Evolutionary conservation across 2,329 filamentous ascomycete genomes (phyloP).

Genomic region (Scorias spongiosa): DNA sequence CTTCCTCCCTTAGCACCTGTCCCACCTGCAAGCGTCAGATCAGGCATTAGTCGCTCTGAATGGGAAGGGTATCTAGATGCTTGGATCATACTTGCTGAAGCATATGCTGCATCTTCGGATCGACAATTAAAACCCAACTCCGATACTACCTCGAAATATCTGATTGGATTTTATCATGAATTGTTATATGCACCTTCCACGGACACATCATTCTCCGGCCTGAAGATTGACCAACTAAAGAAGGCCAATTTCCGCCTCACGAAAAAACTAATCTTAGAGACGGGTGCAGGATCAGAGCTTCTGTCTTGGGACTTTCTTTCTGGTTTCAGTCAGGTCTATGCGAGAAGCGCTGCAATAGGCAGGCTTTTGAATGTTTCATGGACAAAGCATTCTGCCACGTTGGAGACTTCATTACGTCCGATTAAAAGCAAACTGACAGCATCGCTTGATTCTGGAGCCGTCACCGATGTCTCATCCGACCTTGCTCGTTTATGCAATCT

Average conservation of each 20-base stretch:
- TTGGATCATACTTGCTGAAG: slow-evolving; percentile 54
- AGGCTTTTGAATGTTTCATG: slow-evolving; percentile 36
- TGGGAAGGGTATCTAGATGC: slow-evolving; percentile 66
- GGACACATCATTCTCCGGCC: slow-evolving; percentile 14
- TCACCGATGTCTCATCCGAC: slow-evolving; percentile 29
- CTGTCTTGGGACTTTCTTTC: slow-evolving; percentile 53
- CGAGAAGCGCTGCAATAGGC: slow-evolving; percentile 43
- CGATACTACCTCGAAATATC: slow-evolving; percentile 48
- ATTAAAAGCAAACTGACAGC: slow-evolving; percentile 48
- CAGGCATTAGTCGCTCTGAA: slow-evolving; percentile 50
- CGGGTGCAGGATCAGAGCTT: slow-evolving; percentile 28
- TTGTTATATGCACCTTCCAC: slow-evolving; percentile 17
- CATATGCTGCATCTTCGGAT: slow-evolving; percentile 46
- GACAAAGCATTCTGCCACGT: slow-evolving; percentile 30
- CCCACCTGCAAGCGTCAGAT: slow-evolving; percentile 52
- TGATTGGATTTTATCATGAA: slow-evolving; percentile 51
- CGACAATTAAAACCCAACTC: slow-evolving; percentile 34
- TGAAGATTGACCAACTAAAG: slow-evolving; percentile 37
- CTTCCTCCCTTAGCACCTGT: slow-evolving; percentile 66
- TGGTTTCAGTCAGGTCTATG: slow-evolving; percentile 52
- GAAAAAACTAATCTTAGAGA: slow-evolving; percentile 7
- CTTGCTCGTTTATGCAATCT: slow-evolving; percentile 49
- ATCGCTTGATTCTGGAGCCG: slow-evolving; percentile 44
- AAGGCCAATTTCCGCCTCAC: slow-evolving; percentile 51
- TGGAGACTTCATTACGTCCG: slow-evolving; percentile 42